Conservation (phyloP, 805 yeast species). For the Wickerhamomyces bovis region DNA sequence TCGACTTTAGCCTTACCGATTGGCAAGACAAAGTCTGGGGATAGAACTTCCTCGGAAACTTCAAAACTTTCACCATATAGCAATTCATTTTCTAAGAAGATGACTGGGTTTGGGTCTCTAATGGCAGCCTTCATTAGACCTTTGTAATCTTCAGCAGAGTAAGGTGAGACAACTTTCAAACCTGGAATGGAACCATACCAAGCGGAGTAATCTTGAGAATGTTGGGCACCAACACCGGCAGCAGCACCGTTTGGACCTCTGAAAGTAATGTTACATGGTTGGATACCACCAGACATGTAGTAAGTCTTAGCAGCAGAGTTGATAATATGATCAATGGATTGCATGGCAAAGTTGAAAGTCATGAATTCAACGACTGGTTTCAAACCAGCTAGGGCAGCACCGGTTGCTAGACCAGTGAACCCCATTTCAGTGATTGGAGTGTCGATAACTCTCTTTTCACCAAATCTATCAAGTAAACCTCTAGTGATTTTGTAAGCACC, state of each 20-base stretch:
- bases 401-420: constrained; percentile 92
- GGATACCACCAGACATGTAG: constrained; percentile 99
- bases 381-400: constrained; percentile 70
- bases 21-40: constrained; percentile 87
- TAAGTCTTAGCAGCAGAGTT: constrained; percentile 98
- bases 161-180: constrained; percentile 92
- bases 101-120: constrained; percentile 98
- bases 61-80: constrained; percentile 89
- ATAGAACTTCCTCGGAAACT: constrained; percentile 80
- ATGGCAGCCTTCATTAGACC: constrained; percentile 95
- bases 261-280: constrained; percentile 94
- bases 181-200: constrained; percentile 99
- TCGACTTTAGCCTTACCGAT: constrained; percentile 95
- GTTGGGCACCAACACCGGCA: constrained; percentile 99
- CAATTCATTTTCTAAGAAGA: constrained; percentile 93
- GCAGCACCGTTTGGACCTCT: constrained; percentile 99
- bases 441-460: constrained; percentile 68
- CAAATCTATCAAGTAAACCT: constrained; percentile 84
- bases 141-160: constrained; percentile 90
- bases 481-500: constrained; percentile 98
- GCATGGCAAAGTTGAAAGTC: constrained; percentile 99
- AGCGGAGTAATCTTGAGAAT: constrained; percentile 94
- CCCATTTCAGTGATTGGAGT: constrained; percentile 99
- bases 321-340: constrained; percentile 96
- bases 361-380: constrained; percentile 97